phyloP scores from a whole-genome alignment of 345 rosid genomes.

The Salix koriyanagi region DNA sequence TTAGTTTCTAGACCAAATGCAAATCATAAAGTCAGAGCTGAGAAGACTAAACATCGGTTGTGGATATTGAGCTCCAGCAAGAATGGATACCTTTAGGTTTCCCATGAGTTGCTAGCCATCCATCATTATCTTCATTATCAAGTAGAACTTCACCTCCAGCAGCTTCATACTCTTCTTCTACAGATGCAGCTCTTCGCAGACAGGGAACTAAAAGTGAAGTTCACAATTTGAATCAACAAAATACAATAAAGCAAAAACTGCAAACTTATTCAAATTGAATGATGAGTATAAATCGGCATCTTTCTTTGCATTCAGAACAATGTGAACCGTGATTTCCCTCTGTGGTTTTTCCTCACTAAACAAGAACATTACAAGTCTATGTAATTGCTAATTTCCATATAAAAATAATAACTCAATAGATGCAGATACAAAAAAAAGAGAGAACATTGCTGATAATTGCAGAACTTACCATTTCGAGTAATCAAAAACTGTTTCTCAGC shows the following conservation, averaged over 20 bases:
- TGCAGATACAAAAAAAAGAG: neutral
- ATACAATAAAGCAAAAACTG: neutral
- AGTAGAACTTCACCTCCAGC: constrained; percentile 92
- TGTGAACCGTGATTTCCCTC: neutral
- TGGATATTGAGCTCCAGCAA: neutral
- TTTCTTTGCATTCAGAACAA: neutral
- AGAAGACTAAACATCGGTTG: neutral
- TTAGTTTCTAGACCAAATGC: constrained; percentile 42
- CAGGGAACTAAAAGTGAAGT: constrained; percentile 66
- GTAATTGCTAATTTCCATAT: neutral
- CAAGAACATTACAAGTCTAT: neutral
- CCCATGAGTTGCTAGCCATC: constrained; percentile 98
- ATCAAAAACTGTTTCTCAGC: constrained; percentile 83
- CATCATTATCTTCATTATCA: constrained; percentile 93
- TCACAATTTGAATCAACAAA: neutral
- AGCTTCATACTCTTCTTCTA: constrained; percentile 92
- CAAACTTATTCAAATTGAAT: neutral
- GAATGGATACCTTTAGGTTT: constrained; percentile 68
- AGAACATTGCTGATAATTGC: neutral
- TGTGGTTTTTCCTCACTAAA: neutral
- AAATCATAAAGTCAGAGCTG: neutral
- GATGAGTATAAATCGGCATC: neutral
- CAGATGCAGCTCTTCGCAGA: constrained; percentile 80
- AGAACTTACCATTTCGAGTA: constrained; percentile 76
- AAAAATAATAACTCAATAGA: neutral